Conservation (phyloP, 257 asterid genomes). For the Oldenlandia corymbosa region DNA sequence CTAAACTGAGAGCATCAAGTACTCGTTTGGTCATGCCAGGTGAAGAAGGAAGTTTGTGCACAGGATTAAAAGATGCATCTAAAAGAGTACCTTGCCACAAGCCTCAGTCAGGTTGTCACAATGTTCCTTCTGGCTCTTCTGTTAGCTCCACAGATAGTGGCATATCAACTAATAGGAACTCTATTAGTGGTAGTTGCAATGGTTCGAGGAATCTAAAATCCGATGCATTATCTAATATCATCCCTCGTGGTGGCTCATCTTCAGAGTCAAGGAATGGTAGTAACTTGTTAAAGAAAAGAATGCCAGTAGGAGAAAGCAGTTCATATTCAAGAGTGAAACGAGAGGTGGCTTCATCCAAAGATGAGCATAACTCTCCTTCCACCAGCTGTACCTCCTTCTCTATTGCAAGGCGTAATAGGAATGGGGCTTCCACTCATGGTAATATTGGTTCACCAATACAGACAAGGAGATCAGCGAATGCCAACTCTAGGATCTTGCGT, state of each 20-base stretch:
- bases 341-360: slow-evolving; percentile 15
- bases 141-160: slow-evolving; percentile 24
- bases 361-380: slow-evolving; percentile 24
- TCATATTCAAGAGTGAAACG: slow-evolving; percentile 37
- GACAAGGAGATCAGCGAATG: slow-evolving; percentile 36
- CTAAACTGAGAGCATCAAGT: slow-evolving; percentile 20
- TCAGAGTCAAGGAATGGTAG: slow-evolving; percentile 36
- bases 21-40: slow-evolving; percentile 23
- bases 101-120: slow-evolving; percentile 23
- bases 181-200: slow-evolving; percentile 26
- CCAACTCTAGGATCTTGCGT: slow-evolving; percentile 30
- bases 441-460: slow-evolving; percentile 32
- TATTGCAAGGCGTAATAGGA: slow-evolving; percentile 30
- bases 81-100: slow-evolving; percentile 27
- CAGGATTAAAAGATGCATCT: slow-evolving; percentile 26
- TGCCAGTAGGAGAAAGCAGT: slow-evolving; percentile 51
- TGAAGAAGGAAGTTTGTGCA: slow-evolving; percentile 35
- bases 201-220: slow-evolving; percentile 41
- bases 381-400: slow-evolving; percentile 40
- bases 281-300: slow-evolving; percentile 36
- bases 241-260: slow-evolving; percentile 32
- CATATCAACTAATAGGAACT: slow-evolving; percentile 21
- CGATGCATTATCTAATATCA: slow-evolving; percentile 36
- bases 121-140: slow-evolving; percentile 25
- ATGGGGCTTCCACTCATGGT: slow-evolving; percentile 27